phyloP scores from a whole-genome alignment of 768 basidiomycete species.

The Phlegmacium glaucopus region DNA sequence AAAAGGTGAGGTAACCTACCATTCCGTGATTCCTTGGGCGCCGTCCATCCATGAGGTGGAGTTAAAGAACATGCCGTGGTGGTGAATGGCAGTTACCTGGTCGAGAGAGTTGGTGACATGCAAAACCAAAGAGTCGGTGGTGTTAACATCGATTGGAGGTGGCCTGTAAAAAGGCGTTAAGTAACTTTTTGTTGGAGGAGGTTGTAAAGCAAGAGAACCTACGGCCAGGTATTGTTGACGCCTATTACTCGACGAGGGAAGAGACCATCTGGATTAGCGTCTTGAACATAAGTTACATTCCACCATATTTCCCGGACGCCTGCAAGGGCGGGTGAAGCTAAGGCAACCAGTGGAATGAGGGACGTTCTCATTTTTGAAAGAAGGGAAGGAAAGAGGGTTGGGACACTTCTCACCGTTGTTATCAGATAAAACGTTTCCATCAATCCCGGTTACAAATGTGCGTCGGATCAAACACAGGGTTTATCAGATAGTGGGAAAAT shows the following conservation, averaged over 20 bases:
- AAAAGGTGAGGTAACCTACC: conserved; percentile 43
- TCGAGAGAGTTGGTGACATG: conserved; percentile 77
- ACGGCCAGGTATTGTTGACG: conserved; percentile 95
- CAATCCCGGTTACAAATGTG: no score
- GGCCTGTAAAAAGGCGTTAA: conserved; percentile 44
- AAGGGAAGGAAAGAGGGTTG: conserved; percentile 2
- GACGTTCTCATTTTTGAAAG: conserved; percentile 17
- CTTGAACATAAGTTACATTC: conserved; percentile 83
- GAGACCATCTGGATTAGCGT: conserved; percentile 84
- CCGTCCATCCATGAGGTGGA: conserved; percentile 87
- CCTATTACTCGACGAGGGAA: conserved; percentile 75
- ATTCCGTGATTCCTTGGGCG: conserved; percentile 78
- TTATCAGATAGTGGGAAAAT: conserved; percentile 39
- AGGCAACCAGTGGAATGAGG: conserved; percentile 22
- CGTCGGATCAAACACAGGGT: conserved; percentile 17
- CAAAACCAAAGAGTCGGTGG: conserved; percentile 69
- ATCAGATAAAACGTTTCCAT: not conserved
- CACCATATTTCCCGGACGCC: conserved; percentile 79
- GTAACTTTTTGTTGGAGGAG: not conserved
- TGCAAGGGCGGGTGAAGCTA: conserved; percentile 46
- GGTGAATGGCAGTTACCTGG: conserved; percentile 69
- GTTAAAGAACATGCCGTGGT: conserved; percentile 97
- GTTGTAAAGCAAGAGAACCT: conserved; percentile 34
- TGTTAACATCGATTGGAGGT: conserved; percentile 72
- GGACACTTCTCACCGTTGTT: no score